phyloP scores from a whole-genome alignment of 2,329 filamentous ascomycete species.

The Myriangium duriaei region DNA sequence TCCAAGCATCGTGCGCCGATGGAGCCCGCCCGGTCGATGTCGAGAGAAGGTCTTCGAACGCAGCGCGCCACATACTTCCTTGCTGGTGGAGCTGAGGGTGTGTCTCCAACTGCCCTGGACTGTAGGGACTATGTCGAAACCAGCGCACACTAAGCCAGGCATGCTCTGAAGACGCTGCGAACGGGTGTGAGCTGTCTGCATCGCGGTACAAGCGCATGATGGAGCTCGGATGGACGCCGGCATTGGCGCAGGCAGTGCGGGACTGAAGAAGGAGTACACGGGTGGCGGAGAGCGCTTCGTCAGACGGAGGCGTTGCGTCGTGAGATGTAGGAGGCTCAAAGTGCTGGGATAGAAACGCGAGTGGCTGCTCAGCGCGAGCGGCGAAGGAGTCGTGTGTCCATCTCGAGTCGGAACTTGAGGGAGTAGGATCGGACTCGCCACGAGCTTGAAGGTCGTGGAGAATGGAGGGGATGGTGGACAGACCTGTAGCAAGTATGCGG shows the following conservation, averaged over 20 bases:
- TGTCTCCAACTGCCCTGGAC: slow-evolving; percentile 41
- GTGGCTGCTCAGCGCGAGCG: slow-evolving; percentile 3
- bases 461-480: slow-evolving; percentile 40
- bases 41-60: slow-evolving; percentile 47
- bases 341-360: slow-evolving; percentile 8
- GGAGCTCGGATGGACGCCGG: slow-evolving; percentile 14
- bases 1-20: slow-evolving; percentile 11
- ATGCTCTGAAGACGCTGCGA: slow-evolving; percentile 11
- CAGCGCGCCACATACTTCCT: slow-evolving; percentile 40
- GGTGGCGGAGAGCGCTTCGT: slow-evolving; percentile 14
- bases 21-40: slow-evolving; percentile 24
- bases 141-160: slow-evolving; percentile 24
- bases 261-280: slow-evolving; percentile 17
- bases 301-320: slow-evolving; percentile 1
- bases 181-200: slow-evolving; percentile 13
- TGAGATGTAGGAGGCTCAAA: slow-evolving; percentile 4
- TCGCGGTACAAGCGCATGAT: slow-evolving; percentile 20
- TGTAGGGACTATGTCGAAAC: slow-evolving; percentile 38
- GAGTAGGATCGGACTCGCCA: slow-evolving; percentile 13
- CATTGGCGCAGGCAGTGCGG: slow-evolving; percentile 14
- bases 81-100: slow-evolving; percentile 24
- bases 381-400: slow-evolving; percentile 6
- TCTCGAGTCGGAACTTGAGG: background rate
- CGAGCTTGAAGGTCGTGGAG: slow-evolving; percentile 23
- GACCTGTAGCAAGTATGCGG: slow-evolving; percentile 30